Percentiles rank a stretch among this genome's conserved stretches.
Evolutionary conservation across 2,329 filamentous ascomycete genomes (phyloP).

Genomic region (Botryotinia convoluta): DNA sequence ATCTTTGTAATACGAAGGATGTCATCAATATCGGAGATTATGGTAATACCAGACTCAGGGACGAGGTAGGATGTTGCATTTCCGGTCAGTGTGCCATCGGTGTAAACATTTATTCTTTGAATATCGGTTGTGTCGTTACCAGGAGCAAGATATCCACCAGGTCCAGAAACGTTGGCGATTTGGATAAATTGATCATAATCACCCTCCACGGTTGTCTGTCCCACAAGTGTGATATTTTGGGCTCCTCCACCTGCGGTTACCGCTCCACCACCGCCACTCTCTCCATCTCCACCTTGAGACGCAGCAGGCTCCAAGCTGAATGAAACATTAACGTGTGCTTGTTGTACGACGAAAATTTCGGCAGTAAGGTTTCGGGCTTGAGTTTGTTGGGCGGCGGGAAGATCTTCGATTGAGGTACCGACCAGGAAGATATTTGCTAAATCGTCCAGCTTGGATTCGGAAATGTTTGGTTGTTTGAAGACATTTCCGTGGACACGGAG

Average conservation of each 20-base stretch:
- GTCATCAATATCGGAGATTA: constrained; percentile 77
- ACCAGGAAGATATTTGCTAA: constrained; percentile 71
- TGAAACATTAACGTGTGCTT: constrained; percentile 60
- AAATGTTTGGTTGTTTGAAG: constrained; percentile 74
- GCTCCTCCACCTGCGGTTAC: constrained; percentile 55
- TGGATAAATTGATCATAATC: constrained; percentile 72
- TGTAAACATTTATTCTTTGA: constrained; percentile 67
- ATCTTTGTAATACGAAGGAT: constrained; percentile 80
- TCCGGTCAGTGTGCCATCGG: constrained; percentile 61
- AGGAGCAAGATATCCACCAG: constrained; percentile 50
- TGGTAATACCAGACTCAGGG: constrained; percentile 65
- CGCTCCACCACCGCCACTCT: constrained; percentile 48
- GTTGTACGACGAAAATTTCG: constrained; percentile 73
- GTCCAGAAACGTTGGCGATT: constrained; percentile 56
- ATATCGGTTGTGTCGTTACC: constrained; percentile 64
- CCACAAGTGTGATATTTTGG: constrained; percentile 62
- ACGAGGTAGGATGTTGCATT: constrained; percentile 78
- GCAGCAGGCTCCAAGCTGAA: constrained; percentile 60
- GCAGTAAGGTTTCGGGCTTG: constrained; percentile 73
- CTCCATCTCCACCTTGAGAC: constrained; percentile 50
- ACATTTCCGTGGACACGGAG: constrained; percentile 75
- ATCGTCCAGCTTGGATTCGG: constrained; percentile 61
- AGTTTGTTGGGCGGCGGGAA: constrained; percentile 57
- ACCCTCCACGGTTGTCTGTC: constrained; percentile 63
- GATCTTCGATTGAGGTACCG: constrained; percentile 57